A percentile compares a stretch with the other conserved stretches of the same genome.
These are phyloP conservation scores for Asparagopsis taxiformis DNA, from an alignment of 31 red algal genomes.

Conservation along the genomic window DNA sequence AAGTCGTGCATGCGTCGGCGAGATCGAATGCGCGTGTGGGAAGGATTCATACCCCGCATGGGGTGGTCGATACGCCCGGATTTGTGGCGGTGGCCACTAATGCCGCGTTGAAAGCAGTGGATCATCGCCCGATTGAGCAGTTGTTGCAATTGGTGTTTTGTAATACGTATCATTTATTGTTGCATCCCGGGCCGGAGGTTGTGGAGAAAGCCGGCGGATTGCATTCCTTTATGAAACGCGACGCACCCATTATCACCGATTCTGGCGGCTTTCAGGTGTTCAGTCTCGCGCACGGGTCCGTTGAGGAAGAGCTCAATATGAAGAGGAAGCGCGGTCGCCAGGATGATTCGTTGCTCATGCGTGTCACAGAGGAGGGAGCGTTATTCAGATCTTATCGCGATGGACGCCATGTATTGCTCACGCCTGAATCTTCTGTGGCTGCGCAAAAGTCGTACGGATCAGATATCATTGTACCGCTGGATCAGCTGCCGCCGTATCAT, in stretches of 20 bases:
- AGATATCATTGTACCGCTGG: constrained; percentile 97
- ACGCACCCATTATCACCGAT: constrained; percentile 92
- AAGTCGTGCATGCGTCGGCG: constrained; percentile 76
- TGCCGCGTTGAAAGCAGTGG: constrained; percentile 93
- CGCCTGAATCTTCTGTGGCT: constrained; percentile 85
- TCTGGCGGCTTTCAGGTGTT: constrained; percentile 99
- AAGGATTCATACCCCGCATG: constrained; percentile 90
- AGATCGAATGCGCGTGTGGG: constrained; percentile 82
- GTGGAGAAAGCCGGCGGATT: constrained; percentile 92
- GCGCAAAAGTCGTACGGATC: constrained; percentile 88
- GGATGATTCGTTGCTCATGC: constrained; percentile 26
- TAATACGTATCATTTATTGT: constrained; percentile 96
- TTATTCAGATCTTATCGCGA: constrained; percentile 91
- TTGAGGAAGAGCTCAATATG: constrained; percentile 96
- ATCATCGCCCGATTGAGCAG: constrained; percentile 61
- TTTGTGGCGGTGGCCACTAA: constrained; percentile 99
- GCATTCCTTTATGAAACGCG: constrained; percentile 84
- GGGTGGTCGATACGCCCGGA: constrained; percentile 88
- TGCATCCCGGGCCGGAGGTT: constrained; percentile 90
- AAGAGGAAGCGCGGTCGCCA: constrained; percentile 39
- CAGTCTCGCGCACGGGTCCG: constrained; percentile 86
- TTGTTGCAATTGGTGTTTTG: constrained; percentile 86
- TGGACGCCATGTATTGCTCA: constrained; percentile 64
- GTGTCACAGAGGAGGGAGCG: constrained; percentile 83
- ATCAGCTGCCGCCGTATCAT: constrained; percentile 98